These are phyloP conservation scores for Xanthoceras sorbifolium DNA, from an alignment of 345 rosid genomes.

Conservation along the genomic window DNA sequence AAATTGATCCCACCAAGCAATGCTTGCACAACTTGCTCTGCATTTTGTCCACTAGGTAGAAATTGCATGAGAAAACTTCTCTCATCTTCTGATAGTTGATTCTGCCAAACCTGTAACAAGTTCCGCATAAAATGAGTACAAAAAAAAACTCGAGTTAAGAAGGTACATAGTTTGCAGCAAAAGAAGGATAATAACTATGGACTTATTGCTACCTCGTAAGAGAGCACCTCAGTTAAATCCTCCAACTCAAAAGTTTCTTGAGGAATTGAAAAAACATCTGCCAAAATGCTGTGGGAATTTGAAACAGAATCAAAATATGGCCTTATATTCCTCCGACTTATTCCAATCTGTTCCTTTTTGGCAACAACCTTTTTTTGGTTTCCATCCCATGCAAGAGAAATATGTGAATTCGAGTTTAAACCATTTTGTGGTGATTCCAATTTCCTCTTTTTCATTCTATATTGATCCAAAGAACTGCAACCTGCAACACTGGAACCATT, in stretches of 20 bases:
- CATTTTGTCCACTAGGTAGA: slow-evolving; percentile 69
- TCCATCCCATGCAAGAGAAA: slow-evolving; percentile 87
- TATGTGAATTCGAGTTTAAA: slow-evolving; percentile 57
- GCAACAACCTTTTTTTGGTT: slow-evolving; percentile 63
- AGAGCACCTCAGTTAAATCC: slow-evolving; percentile 65
- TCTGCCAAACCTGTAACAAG: slow-evolving; percentile 67
- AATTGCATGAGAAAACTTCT: slow-evolving; percentile 66
- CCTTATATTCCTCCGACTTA: slow-evolving; percentile 66
- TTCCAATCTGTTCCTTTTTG: slow-evolving; percentile 81
- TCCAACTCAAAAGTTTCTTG: slow-evolving; percentile 70
- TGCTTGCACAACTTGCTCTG: slow-evolving; percentile 53
- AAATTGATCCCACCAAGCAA: slow-evolving; percentile 78
- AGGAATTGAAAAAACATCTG: slow-evolving; percentile 68
- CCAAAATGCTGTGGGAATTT: slow-evolving; percentile 45
- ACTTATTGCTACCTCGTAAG: slow-evolving; percentile 60
- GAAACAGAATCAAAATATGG: slow-evolving; percentile 50
- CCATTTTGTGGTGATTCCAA: slow-evolving; percentile 42
- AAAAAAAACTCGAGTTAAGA: slow-evolving; percentile 11
- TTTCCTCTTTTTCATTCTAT: slow-evolving; percentile 70
- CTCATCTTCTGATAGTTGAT: slow-evolving; percentile 68
- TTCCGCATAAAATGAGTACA: slow-evolving; percentile 16
- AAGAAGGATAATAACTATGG: slow-evolving; percentile 9
- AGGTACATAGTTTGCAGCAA: slow-evolving; percentile 19
- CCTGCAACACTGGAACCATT: slow-evolving; percentile 62
- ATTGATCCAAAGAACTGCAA: slow-evolving; percentile 54